Evolutionary conservation across 2,329 filamentous ascomycete genomes (phyloP), one percentile per base, ranked within the genome.

Genomic region (Claviceps pazoutovae): DNA sequence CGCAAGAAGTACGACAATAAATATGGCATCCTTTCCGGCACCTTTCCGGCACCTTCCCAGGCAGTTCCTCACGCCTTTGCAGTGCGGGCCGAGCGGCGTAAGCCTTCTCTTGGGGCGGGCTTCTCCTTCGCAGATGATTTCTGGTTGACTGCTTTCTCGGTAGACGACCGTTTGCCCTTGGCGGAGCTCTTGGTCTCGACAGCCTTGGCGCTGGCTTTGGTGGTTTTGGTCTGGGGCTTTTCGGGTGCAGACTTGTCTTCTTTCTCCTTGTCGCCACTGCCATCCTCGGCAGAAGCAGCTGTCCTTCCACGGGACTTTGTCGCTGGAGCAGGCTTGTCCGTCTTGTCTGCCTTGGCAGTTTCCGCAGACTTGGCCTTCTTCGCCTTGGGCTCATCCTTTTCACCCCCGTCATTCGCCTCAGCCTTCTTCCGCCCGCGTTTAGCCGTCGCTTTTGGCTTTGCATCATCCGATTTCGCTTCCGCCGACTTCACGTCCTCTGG

Each of bases 401-500:
- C 62, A 16, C 64, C 60, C 4, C 61, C 62, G 7, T 66, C 65
- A 11, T 53, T 53, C 3, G 51, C 61, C 56, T 67, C 54, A 2
- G 51, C 61, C 56, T 67, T 67, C 59, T 67, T 67, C 46, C 64
- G 62, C 19, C 61, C 61, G 50, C 64, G 61, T 58, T 69, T 68
- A 38, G 62, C 56, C 54, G 66, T 60, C 57, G 66, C 64, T 46
- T 64, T 64, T 6, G 59, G 62, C 44, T 62, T 57, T 17, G 61
- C 51, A 42, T 45, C 54, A 34, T 48, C 51, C 1, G 50, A 48
- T 34, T 48, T 46, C 50, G 30, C 9, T 9, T 34, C 30, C 30
- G 30, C 30, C 30, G 9, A 11, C 30, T 34, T 34, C 30, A 34
- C 30, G 30, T 34, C 64, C 47, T 64, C 63, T 6, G 59, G 62